Evolutionary conservation across 2,329 filamentous ascomycete species (phyloP), one percentile per base, ranked within the genome.

Genomic region (Periglandula ipomoeae): DNA sequence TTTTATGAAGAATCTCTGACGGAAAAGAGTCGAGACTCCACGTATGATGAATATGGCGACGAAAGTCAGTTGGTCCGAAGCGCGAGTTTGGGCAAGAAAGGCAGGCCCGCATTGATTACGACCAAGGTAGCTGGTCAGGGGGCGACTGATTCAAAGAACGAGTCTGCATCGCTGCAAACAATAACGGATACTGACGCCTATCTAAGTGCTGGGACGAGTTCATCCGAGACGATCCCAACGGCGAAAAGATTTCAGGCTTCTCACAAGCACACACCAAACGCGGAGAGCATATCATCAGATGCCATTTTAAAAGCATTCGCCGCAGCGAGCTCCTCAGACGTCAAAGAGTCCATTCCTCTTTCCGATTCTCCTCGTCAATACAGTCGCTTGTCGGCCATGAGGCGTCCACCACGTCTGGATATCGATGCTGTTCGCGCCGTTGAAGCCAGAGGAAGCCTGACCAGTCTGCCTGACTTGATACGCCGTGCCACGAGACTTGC

Each of bases 381-480:
- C 24, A 75, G 69, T 53, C 68, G 70, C 17, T 55, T 80, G 22
- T 81, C 79, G 10, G 76, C 74, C 11, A 71, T 82, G 49, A 70
- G 75, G 55, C 69, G 78, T 44, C 90, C 91, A 27, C 86, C 88
- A 3, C 80, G 79, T 32, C 70, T 96, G 4, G 82, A 96, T 60
- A 84, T 96, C 22, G 84, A 90, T 60, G 87, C 87, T 4, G 86
- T 95, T 3, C 79, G 82, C 55, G 82, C 85, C 46, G 87, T 87
- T 15, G 89, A 96, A 65, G 80, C 85, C 1, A 81, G 93, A 59
- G 90, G 89, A 4, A 96, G 90, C 62, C 73, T 95, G 54, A 97
- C 93, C 1, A 96, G 90, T 66, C 71, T 98, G 51, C 86, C 90
- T 0, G 93, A 97, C 63, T 71, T 98, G 52, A 97, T 98, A 56